phyloP scores from a whole-genome alignment of 495 filamentous ascomycete species.

The Annulohypoxylon bovei region DNA sequence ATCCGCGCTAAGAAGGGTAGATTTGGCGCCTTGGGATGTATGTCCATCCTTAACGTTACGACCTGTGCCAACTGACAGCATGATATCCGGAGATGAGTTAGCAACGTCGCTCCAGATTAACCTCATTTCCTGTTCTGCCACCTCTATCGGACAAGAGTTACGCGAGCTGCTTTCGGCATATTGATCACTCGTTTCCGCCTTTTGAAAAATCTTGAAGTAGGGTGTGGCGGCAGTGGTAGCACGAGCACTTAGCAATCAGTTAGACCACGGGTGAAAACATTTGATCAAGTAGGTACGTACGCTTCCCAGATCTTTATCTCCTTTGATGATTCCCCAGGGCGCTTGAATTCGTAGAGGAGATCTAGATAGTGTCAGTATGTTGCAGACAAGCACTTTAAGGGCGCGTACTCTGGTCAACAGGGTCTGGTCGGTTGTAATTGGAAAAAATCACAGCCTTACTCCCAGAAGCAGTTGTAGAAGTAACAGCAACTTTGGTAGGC shows the following conservation, averaged over 20 bases:
- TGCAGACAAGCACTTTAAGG: not conserved
- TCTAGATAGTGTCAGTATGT: not conserved
- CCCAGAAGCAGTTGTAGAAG: not conserved
- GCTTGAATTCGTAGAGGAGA: not conserved
- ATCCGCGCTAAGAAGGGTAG: not conserved
- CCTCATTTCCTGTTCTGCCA: not conserved
- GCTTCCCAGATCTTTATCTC: constrained; percentile 2
- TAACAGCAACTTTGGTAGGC: not conserved
- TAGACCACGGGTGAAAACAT: too few species aligned
- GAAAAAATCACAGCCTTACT: not conserved
- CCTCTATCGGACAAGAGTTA: not conserved
- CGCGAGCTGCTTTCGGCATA: not conserved
- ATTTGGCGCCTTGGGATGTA: not conserved
- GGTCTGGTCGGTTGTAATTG: constrained; percentile 6
- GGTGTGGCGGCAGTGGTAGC: not conserved
- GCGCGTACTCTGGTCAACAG: not conserved
- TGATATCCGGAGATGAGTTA: not conserved
- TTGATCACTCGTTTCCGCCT: not conserved
- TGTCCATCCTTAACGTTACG: not conserved
- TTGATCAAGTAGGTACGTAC: not conserved
- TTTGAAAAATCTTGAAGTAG: not conserved
- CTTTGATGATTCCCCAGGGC: not conserved
- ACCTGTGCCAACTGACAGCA: not conserved
- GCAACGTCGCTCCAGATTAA: not conserved
- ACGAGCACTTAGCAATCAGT: not conserved